Percentiles rank a stretch among this genome's conserved stretches.
phyloP scores from a whole-genome alignment of 345 rosid species.

The Eucalyptus regnans region DNA sequence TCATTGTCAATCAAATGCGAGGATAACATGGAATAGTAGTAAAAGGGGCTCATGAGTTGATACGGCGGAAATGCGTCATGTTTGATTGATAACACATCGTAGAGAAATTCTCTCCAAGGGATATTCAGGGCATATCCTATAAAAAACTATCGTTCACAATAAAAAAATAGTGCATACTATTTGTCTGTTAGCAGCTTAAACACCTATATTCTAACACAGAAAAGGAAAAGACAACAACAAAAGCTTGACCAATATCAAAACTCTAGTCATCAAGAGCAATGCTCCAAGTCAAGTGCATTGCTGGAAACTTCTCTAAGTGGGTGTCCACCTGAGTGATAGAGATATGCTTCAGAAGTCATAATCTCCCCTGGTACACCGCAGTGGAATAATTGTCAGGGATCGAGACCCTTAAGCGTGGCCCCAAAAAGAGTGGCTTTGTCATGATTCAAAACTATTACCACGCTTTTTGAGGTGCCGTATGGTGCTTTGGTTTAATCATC shows the following conservation, averaged over 20 bases:
- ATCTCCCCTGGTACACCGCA: neutral
- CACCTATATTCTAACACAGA: neutral
- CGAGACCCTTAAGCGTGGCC: neutral
- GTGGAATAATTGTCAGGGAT: neutral
- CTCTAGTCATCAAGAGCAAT: neutral
- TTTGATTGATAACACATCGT: accelerated
- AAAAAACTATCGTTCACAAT: neutral
- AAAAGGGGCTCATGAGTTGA: neutral
- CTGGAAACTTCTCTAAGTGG: neutral
- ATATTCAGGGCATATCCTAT: neutral
- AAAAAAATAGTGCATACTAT: neutral
- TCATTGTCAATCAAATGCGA: neutral
- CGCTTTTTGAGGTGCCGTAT: neutral
- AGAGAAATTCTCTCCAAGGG: neutral
- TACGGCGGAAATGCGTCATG: neutral
- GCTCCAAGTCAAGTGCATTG: neutral
- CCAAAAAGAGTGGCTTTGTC: neutral
- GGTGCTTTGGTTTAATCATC: neutral
- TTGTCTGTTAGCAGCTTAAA: neutral
- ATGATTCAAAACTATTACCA: neutral
- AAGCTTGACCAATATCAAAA: neutral
- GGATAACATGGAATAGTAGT: neutral
- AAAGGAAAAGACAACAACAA: neutral
- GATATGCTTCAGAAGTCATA: neutral
- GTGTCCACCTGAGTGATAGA: neutral